These are phyloP conservation scores for Xylaria palmicola DNA, from an alignment of 495 filamentous ascomycete genomes.

Conservation along the genomic window DNA sequence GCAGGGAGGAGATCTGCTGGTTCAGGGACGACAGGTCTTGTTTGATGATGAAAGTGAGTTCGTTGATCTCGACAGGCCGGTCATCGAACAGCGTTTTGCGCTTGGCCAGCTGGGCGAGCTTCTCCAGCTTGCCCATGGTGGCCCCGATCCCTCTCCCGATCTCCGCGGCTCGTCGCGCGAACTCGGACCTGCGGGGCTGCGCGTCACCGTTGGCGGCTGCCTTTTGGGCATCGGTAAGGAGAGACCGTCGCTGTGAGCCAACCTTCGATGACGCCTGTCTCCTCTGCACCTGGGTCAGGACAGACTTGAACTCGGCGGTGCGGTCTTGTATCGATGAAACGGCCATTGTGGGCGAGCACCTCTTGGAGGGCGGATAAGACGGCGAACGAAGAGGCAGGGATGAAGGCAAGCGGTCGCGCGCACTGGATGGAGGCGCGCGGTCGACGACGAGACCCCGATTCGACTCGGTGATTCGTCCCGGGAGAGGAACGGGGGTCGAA, in stretches of 20 bases:
- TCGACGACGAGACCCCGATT: not conserved
- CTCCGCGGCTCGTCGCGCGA: slow-evolving; percentile 83
- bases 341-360: slow-evolving; percentile 3
- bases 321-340: slow-evolving; percentile 87
- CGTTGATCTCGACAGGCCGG: slow-evolving; percentile 91
- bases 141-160: slow-evolving; percentile 87
- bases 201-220: slow-evolving; percentile 63
- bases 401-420: no score
- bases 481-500: not conserved
- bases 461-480: not conserved
- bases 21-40: slow-evolving; percentile 92
- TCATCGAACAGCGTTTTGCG: slow-evolving; percentile 98
- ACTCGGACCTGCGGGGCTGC: slow-evolving; percentile 64
- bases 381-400: no score
- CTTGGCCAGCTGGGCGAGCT: slow-evolving; percentile 88
- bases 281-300: slow-evolving; percentile 80
- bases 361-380: not conserved
- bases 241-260: slow-evolving; percentile 74
- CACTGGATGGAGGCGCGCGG: no score
- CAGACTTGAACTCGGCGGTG: slow-evolving; percentile 88
- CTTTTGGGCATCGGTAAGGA: slow-evolving; percentile 73
- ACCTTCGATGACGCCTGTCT: slow-evolving; percentile 67
- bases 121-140: slow-evolving; percentile 92
- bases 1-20: slow-evolving; percentile 76
- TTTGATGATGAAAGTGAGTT: slow-evolving; percentile 86